phyloP scores from a whole-genome alignment of 148 eudicot genomes.

The Nyssa sinensis region DNA sequence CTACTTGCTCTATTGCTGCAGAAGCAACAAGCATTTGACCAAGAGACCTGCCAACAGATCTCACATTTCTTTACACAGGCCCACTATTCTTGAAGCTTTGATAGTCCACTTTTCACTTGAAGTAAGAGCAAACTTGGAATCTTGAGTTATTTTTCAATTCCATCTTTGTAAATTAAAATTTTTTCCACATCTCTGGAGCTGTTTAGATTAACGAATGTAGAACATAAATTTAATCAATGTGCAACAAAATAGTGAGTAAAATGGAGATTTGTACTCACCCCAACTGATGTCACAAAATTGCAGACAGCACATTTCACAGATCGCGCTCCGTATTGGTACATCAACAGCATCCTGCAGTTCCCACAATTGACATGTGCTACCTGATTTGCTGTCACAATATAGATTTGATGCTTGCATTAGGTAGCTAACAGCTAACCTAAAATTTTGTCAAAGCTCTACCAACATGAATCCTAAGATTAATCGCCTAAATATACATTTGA shows the following conservation, averaged over 20 bases:
- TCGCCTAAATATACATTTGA: too few species aligned
- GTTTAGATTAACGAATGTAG: neutral
- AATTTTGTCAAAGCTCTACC: too few species aligned
- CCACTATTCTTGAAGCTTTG: too few species aligned
- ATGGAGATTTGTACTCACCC: slow-evolving; percentile 41
- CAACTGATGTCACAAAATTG: slow-evolving; percentile 76
- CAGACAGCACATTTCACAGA: slow-evolving; percentile 87
- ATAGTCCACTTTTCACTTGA: neutral
- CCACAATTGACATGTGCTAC: slow-evolving; percentile 91
- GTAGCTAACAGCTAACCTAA: too few species aligned
- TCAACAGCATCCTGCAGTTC: slow-evolving; percentile 74
- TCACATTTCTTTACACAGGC: too few species aligned
- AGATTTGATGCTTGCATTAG: too few species aligned
- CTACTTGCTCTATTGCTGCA: too few species aligned
- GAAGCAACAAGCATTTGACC: too few species aligned
- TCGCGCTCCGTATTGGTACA: slow-evolving; percentile 85
- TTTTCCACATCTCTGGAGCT: neutral
- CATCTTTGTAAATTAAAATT: neutral
- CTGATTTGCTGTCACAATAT: slow-evolving; percentile 66
- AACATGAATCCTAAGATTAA: too few species aligned
- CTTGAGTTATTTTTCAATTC: neutral
- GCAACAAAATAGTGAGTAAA: neutral
- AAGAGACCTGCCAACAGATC: too few species aligned
- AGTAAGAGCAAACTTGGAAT: neutral
- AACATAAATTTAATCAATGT: neutral